Evolutionary conservation across 2,329 filamentous ascomycete genomes (phyloP), one percentile per base, ranked within the genome.

Genomic region (Fusarium transvaalense): DNA sequence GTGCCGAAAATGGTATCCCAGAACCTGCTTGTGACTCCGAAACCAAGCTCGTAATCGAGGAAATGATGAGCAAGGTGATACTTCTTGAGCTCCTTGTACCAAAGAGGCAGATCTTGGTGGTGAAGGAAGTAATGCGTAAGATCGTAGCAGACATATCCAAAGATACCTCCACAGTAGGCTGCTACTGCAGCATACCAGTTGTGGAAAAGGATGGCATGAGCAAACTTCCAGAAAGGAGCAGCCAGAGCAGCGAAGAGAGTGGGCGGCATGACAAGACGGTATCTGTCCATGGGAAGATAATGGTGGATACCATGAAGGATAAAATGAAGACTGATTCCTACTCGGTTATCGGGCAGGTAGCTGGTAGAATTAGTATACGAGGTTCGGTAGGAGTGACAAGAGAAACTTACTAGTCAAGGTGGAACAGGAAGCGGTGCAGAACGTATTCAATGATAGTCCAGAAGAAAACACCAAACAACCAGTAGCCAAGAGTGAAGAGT

Each of bases 231-330:
- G 83, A 98, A 98, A 0, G 96, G 96, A 0, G 87, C 86, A 8
- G 95, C 95, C 21, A 99, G 89, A 14, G 88, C 86, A 25, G 95
- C 66, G 77, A 99, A 98, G 5, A 99, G 85, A 0, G 93, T 88
- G 0, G 96, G 96, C 2, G 96, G 96, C 96, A 99, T 98, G 69
- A 99, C 96, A 12, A 99, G 90, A 64, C 96, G 91, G 75, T 97
- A 95, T 77, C 91, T 95, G 82, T 99, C 96, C 96, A 99, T 98
- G n/a, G 96, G 96, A 6, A 99, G 87, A 80, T 98, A 99, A 81
- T 99, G 96, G 77, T 99, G 96, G 68, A 99, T 93, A 68, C 96
- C 96, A 75, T 99, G 96, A 27, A 99, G 91, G 39, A 97, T 82
- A 82, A 99, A 99, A 79, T 99, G 96, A 21, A 91, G 73, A 0